Base-by-base conservation (phyloP, 1,139 yeast species). In the Pneumocystis oryctolagi region DNA sequence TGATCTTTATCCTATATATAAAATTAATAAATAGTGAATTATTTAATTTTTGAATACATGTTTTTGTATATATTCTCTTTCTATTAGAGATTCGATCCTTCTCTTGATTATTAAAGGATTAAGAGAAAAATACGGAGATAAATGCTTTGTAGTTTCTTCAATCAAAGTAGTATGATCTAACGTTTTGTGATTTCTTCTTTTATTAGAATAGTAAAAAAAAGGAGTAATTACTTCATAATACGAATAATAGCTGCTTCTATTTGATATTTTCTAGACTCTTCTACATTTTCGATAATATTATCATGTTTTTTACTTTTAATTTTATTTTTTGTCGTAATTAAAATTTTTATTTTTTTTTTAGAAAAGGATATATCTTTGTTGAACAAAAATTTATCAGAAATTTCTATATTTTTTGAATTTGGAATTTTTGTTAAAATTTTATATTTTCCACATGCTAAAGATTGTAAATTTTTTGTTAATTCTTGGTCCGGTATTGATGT, bases 211-310 rank as follows among this genome's bases (percentile, higher is more conserved):
- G 37, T 39, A 57, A 61, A 34, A 60, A 47, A 62, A 25, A 59
- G n/a, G 8, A 18, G 3, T 62, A 3, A 58, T 68, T 70, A 47
- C 55, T 92, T 92, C 92, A 92, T 85, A 12, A 86, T 82, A 63
- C 97, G 79, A 1, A 90, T 96, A 64, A 90, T 82, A 0, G 96
- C 95, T 0, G 97, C 97, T 70, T 88, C 94, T 2, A 87, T 79
- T 69, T 85, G 89, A 64, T 80, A 78, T 67, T 82, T 74, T 62
- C 87, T 75, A 6, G 81, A 76, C 65, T 72, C 77, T 70, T 72
- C 80, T 68, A 76, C 75, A 37, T 74, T 72, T 55, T 75, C 77
- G 71, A 75, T 69, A 0, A 80, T 79, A 62, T 71, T 74, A 20
- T 75, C 68, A 67, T 83, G 68, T 73, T 78, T 78, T 59, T 73